phyloP scores from a whole-genome alignment of 2,329 filamentous ascomycete species.

The Fusarium graminum region DNA sequence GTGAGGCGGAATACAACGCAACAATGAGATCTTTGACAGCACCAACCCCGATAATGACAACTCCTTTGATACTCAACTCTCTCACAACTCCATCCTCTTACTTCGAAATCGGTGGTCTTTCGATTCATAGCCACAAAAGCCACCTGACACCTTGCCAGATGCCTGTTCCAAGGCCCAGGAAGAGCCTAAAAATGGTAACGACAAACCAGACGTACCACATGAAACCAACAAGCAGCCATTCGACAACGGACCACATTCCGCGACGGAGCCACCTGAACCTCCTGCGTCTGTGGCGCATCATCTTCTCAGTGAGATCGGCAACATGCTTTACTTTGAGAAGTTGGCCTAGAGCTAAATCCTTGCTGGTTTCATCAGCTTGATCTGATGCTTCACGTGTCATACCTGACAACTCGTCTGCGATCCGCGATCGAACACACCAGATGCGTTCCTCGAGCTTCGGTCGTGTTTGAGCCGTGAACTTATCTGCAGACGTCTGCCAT shows the following conservation, averaged over 20 bases:
- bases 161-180: conserved; percentile 73
- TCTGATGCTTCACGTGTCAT: conserved; percentile 78
- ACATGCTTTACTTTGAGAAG: conserved; percentile 85
- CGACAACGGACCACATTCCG: conserved; percentile 83
- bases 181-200: conserved; percentile 79
- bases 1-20: conserved; percentile 2
- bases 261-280: conserved; percentile 80
- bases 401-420: conserved; percentile 67
- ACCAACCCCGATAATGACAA: conserved; percentile 18
- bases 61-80: conserved; percentile 12
- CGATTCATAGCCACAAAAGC: conserved; percentile 80
- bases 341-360: conserved; percentile 80
- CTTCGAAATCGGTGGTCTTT: conserved; percentile 2
- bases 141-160: conserved; percentile 74
- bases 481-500: conserved; percentile 72
- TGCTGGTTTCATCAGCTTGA: conserved; percentile 82
- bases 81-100: neutral
- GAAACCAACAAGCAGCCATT: conserved; percentile 88
- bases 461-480: conserved; percentile 69
- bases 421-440: conserved; percentile 60
- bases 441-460: conserved; percentile 65
- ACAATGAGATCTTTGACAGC: conserved; percentile 12
- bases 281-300: conserved; percentile 76
- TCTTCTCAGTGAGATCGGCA: conserved; percentile 81
- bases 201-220: conserved; percentile 97